Base-by-base conservation (phyloP, 768 basidiomycete genomes). In the Tubosaeta sp. region DNA sequence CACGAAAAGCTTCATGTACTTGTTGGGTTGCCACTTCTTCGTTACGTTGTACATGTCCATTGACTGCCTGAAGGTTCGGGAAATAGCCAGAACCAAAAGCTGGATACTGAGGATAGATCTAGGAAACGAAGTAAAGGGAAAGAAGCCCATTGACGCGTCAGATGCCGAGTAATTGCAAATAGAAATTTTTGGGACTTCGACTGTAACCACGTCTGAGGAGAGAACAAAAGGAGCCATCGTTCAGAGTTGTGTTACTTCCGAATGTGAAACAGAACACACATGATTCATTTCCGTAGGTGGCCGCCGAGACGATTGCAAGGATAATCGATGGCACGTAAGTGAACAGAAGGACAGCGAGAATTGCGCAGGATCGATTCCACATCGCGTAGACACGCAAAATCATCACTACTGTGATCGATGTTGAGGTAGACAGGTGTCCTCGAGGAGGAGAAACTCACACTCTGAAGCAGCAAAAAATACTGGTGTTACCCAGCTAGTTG, bases 1-100 rank as follows among this genome's bases (percentile, higher is more conserved):
- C 9, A 38, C 11, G 12, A 57, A 35, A 9, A 22, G 42, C 32
- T 41, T 19, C 32, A 57, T 31, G n/a, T 43, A 55, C 9, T 29
- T 34, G 32, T 57, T 55, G 14, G 31, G 35, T 7, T 47, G 56
- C 56, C 53, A 57, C 34, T 9, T 25, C 14, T 25, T 44, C 0
- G 41, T 54, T 19, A 48, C 45, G 17, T 16, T 47, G 49, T 55
- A 46, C 42, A 51, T 50, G 2, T 25, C 12, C 3, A 55, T 0
- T 0, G 53, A 50, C 8, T 51, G 9, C 26, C n/a, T 38, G n/a
- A 44, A 13, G 6, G 49, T 44, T 39, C 19, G 29, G 12, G 10
- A 4, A 5, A 33, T 2, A 13, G 41, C 45, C 1, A 57, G n/a
- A 37, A 33, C 16, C 4, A 50, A 48, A 11, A 57, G 43, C 2